Base-by-base conservation (phyloP, 768 basidiomycete species). In the Tulasnella sp. region DNA sequence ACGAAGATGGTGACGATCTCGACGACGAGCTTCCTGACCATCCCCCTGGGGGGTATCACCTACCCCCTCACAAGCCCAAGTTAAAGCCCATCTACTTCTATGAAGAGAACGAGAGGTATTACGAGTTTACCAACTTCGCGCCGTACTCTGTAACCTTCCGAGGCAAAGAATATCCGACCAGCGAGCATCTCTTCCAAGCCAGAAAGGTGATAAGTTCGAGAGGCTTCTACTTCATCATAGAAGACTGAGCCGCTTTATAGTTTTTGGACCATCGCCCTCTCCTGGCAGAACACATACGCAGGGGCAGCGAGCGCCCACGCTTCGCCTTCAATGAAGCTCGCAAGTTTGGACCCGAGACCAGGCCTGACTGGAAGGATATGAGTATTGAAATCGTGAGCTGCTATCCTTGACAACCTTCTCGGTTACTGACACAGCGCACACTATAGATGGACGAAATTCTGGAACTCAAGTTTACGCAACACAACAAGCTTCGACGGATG, bases 251-350 rank as follows among this genome's bases (percentile, higher is more conserved):
- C 44, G 7, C 12, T 44, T 44, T 21, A 36, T 72, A 82, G 82
- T 82, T 82, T 72, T 56, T 80, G n/a, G 77, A 42, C 2, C 80
- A 82, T 40, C 72, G 76, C 21, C 77, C 77, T 10, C 44, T 68
- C 18, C 73, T 82, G 0, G 82, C 82, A 21, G 82, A 82, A 56
- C 82, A 80, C 72, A 82, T 82, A 44, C 72, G 82, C 21, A 77
- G 75, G n/a, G 76, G 52, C 1, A 56, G 58, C 19, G 40, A 71
- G 2, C 34, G 36, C 24, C 48, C 82, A 1, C 42, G 73, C 16
- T 79, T 79, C 42, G 82, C 81, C 19, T 77, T 82, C n/a, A 31
- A 31, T 42, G 80, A 82, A 52, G 82, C 81, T n/a, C 80, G 75
- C 16, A 72, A 75, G 38, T 79, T 80, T 40, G 21, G 74, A 31